A percentile compares a stretch with the other conserved stretches of the same genome.
Evolutionary conservation across 805 yeast genomes (phyloP).

Genomic region (Yarrowia keelungensis): DNA sequence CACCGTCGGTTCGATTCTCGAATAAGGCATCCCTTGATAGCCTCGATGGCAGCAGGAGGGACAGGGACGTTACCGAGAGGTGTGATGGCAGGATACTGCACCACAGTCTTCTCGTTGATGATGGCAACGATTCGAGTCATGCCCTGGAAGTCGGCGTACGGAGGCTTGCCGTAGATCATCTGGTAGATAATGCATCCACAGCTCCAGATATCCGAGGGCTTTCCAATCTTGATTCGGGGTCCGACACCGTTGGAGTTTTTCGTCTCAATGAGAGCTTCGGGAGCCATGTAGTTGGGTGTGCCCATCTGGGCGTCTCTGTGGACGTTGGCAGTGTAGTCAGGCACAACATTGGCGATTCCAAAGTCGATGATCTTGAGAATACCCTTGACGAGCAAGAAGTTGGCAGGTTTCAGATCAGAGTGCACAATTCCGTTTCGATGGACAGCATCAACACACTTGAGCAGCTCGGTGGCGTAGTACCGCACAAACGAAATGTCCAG

Average conservation of each 20-base stretch:
- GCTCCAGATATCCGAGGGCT: slow-evolving; percentile 97
- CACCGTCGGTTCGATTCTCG: slow-evolving; percentile 74
- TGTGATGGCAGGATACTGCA: slow-evolving; percentile 69
- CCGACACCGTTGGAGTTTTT: slow-evolving; percentile 46
- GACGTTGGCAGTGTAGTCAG: slow-evolving; percentile 88
- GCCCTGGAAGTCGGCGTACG: slow-evolving; percentile 80
- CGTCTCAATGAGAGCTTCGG: slow-evolving; percentile 83
- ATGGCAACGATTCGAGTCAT: slow-evolving; percentile 82
- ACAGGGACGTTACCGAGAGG: slow-evolving; percentile 63
- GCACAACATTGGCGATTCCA: slow-evolving; percentile 89
- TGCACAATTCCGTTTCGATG: slow-evolving; percentile 86
- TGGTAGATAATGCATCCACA: slow-evolving; percentile 96
- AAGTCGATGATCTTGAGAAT: slow-evolving; percentile 88
- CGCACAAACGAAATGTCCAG: slow-evolving; percentile 79
- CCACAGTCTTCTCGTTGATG: slow-evolving; percentile 79
- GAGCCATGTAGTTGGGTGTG: slow-evolving; percentile 98
- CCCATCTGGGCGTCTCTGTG: slow-evolving; percentile 92
- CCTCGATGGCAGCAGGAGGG: slow-evolving; percentile 70
- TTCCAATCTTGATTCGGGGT: slow-evolving; percentile 74
- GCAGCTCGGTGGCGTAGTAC: slow-evolving; percentile 77
- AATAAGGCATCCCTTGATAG: slow-evolving; percentile 72
- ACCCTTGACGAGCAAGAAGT: slow-evolving; percentile 69
- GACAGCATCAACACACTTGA: slow-evolving; percentile 85
- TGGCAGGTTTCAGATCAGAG: slow-evolving; percentile 74
- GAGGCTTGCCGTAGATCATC: slow-evolving; percentile 93